Base-by-base conservation (phyloP, 169 alveolate genomes). In the Hepatocystis sp. region DNA sequence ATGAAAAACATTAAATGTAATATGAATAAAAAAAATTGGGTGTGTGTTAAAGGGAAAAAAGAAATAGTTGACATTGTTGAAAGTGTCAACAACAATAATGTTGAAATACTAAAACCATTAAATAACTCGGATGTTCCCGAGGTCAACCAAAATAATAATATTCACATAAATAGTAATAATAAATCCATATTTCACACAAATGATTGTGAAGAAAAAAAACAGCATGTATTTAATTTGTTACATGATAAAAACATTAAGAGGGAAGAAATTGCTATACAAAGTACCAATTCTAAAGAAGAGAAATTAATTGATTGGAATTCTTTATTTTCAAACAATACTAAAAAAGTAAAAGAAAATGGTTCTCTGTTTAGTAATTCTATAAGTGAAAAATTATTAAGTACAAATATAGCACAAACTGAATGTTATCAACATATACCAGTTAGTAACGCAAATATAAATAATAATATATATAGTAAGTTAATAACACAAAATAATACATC, bases 281-380 rank as follows among this genome's bases (percentile, higher is more conserved):
- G 10, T 17, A 51, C 46, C 11, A 58, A 21, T 58, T 71, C 49
- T 58, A n/a, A 30, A 36, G 46, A 58, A 49, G 86, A 71, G 58
- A 71, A 71, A 71, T 30, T 71, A 71, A 71, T 71, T 36, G 86
- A 71, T n/a, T 71, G 86, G 86, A 71, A 71, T 44, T 58, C 86
- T 25, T 71, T 71, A 71, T 71, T 71, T 71, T 71, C 86, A 21
- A 58, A 58, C 1, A 71, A 10, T 4, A 17, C 46, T 4, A 53
- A 71, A 42, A 23, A 46, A 23, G 11, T 58, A 58, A 55, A 30
- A 5, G 13, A 28, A 19, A 71, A 60, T 63, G 19, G 4, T 34
- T 56, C 78, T 17, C 30, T 42, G 1, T 46, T 71, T 71, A 36
- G 66, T 58, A 42, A 56, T 49, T 58, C 78, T 42, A 58, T 71